These are phyloP conservation scores for Wallacemonas sp. DNA, from an alignment of 208 protist species.

Conservation along the genomic window DNA sequence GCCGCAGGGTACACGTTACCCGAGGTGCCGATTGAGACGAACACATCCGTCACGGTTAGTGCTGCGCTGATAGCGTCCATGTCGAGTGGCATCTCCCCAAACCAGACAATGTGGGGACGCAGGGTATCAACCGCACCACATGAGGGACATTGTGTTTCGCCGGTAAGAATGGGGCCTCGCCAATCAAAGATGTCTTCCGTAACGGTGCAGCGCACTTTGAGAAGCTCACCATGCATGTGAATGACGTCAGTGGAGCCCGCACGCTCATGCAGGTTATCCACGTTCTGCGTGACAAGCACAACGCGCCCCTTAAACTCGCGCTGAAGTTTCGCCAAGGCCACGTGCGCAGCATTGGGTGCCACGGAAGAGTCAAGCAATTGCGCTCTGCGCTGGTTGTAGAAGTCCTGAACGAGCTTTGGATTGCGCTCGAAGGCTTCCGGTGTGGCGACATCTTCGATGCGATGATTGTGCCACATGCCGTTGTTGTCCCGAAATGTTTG, in stretches of 20 bases:
- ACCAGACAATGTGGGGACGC: slow-evolving; percentile 85
- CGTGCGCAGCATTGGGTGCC: slow-evolving; percentile 57
- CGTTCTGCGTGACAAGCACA: slow-evolving; percentile 71
- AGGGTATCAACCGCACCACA: slow-evolving; percentile 49
- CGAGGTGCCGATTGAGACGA: slow-evolving; percentile 73
- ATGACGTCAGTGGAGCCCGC: slow-evolving; percentile 58
- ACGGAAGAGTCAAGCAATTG: slow-evolving; percentile 32
- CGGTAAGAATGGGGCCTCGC: slow-evolving; percentile 28
- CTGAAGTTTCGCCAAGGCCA: slow-evolving; percentile 50
- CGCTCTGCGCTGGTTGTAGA: slow-evolving; percentile 64
- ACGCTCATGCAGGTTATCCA: slow-evolving; percentile 79
- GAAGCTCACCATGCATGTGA: slow-evolving; percentile 85
- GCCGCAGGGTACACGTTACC: slow-evolving; percentile 80
- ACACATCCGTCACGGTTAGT: slow-evolving; percentile 51
- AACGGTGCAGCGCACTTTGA: slow-evolving; percentile 56
- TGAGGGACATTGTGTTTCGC: slow-evolving; percentile 40
- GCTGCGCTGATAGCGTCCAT: slow-evolving; percentile 52
- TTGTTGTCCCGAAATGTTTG: slow-evolving; percentile 55
- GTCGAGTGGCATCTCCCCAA: slow-evolving; percentile 72
- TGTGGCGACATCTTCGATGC: slow-evolving; percentile 67
- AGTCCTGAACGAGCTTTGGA: slow-evolving; percentile 56
- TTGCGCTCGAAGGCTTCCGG: slow-evolving; percentile 47
- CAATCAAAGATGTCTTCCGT: slow-evolving; percentile 39
- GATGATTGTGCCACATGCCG: slow-evolving; percentile 75
- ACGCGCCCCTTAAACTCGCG: slow-evolving; percentile 40